Percentiles rank a stretch among this genome's conserved stretches.
Evolutionary conservation across 164 flowering plant genomes (phyloP).

Genomic region (Stephania japonica): DNA sequence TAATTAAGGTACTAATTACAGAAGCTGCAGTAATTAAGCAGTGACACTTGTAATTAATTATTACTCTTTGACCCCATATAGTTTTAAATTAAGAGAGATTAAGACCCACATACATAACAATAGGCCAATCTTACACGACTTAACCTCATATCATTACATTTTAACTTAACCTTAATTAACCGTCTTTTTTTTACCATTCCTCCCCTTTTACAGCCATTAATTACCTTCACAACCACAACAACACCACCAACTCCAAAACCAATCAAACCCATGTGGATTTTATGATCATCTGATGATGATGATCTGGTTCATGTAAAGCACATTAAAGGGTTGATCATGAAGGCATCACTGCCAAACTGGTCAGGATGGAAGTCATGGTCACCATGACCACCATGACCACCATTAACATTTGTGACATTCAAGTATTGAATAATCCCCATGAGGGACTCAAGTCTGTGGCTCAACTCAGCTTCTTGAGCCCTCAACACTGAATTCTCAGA

Average conservation of each 20-base stretch:
- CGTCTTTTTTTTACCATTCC: background rate
- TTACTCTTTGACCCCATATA: slow-evolving; percentile 7
- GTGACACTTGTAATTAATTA: background rate
- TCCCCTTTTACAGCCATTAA: background rate
- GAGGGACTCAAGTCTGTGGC: slow-evolving; percentile 55
- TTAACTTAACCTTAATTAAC: background rate
- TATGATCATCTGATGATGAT: slow-evolving; percentile 46
- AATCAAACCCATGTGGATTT: background rate
- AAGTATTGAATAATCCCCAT: slow-evolving; percentile 49
- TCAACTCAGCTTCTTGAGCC: slow-evolving; percentile 64
- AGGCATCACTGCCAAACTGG: slow-evolving; percentile 8
- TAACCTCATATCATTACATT: background rate
- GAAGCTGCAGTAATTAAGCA: no score
- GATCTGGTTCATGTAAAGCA: slow-evolving; percentile 36
- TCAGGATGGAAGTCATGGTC: background rate
- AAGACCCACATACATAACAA: slow-evolving; percentile 9
- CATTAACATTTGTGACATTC: slow-evolving; percentile 20
- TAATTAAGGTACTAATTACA: no score
- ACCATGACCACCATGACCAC: background rate
- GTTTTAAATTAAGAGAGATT: background rate
- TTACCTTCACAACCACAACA: slow-evolving; percentile 5
- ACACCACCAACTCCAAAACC: slow-evolving; percentile 3
- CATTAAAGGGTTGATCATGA: slow-evolving; percentile 32
- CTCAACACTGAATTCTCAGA: slow-evolving; percentile 59
- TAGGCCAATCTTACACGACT: background rate